Percentiles rank a stretch among this genome's conserved stretches.
phyloP scores from a whole-genome alignment of 331 rosid species.

The Spiraea crenata region DNA sequence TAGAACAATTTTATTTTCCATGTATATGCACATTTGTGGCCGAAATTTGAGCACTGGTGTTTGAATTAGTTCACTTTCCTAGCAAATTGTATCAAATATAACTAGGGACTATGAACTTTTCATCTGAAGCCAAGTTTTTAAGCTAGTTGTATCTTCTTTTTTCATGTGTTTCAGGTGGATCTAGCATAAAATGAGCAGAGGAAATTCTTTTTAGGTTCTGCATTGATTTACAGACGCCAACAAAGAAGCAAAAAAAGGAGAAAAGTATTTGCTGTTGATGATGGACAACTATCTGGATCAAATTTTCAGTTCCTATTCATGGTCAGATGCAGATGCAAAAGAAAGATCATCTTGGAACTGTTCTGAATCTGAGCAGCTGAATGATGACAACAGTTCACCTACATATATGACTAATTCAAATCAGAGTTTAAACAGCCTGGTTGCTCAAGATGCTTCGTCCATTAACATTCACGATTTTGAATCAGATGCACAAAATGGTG shows the following conservation, averaged over 20 bases:
- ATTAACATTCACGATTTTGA: slow-evolving; percentile 13
- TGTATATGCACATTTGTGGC: not conserved
- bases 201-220: not conserved
- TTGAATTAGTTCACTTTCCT: no score
- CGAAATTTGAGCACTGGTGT: no score
- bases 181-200: slow-evolving; percentile 7
- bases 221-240: not conserved
- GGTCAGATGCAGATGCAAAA: slow-evolving; percentile 24
- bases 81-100: no score
- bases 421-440: slow-evolving; percentile 22
- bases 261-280: not conserved
- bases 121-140: not conserved
- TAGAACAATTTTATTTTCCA: not conserved
- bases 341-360: slow-evolving; percentile 6
- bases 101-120: no score
- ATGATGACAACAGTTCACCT: slow-evolving; percentile 10
- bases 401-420: slow-evolving; percentile 16
- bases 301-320: slow-evolving; percentile 15
- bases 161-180: slow-evolving; percentile 1
- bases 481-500: slow-evolving; percentile 14
- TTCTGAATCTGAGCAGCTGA: slow-evolving; percentile 8
- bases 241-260: not conserved
- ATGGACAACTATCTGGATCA: slow-evolving; percentile 27
- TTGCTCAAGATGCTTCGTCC: slow-evolving; percentile 25
- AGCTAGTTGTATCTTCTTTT: slow-evolving; percentile 2